Evolutionary conservation across 768 basidiomycete species (phyloP).

Genomic region (Russula emetica): DNA sequence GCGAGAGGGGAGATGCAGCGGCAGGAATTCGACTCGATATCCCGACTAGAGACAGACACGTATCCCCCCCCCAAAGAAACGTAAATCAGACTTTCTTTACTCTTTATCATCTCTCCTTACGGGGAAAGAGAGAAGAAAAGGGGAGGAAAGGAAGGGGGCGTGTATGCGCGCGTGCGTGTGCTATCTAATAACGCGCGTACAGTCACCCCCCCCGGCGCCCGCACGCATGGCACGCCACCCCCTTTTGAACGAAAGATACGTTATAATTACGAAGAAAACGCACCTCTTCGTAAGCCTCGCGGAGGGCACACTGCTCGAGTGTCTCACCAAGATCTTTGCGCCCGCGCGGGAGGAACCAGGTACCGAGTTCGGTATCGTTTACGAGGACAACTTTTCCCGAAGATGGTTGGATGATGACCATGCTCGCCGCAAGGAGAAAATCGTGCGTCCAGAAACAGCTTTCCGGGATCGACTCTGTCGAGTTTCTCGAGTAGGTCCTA

Average conservation of each 20-base stretch:
- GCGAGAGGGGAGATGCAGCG: slow-evolving; percentile 40
- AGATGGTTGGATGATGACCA: slow-evolving; percentile 59
- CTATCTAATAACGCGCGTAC: not conserved
- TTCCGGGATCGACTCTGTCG: slow-evolving; percentile 42
- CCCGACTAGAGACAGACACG: slow-evolving; percentile 41
- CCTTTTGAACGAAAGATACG: not conserved
- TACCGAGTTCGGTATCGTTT: slow-evolving; percentile 18
- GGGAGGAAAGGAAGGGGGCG: not conserved
- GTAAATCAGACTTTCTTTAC: not conserved
- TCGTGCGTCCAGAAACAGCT: slow-evolving; percentile 47
- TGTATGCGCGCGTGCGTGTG: not conserved
- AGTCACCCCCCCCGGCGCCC: not conserved
- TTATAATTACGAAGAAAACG: not conserved
- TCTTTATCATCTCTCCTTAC: no score
- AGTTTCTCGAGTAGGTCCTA: slow-evolving; percentile 35
- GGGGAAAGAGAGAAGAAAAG: not conserved
- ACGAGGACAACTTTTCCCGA: slow-evolving; percentile 52
- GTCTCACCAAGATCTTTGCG: slow-evolving; percentile 65
- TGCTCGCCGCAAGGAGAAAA: slow-evolving; percentile 57
- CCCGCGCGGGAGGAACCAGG: slow-evolving; percentile 62
- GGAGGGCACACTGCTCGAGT: slow-evolving; percentile 52
- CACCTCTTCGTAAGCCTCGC: slow-evolving; percentile 70
- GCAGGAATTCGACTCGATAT: slow-evolving; percentile 45
- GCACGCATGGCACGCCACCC: not conserved
- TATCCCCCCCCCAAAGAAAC: not conserved